Evolutionary conservation across 2,329 filamentous ascomycete species (phyloP), one percentile per base, ranked within the genome.

Genomic region (Coniella lustricola): DNA sequence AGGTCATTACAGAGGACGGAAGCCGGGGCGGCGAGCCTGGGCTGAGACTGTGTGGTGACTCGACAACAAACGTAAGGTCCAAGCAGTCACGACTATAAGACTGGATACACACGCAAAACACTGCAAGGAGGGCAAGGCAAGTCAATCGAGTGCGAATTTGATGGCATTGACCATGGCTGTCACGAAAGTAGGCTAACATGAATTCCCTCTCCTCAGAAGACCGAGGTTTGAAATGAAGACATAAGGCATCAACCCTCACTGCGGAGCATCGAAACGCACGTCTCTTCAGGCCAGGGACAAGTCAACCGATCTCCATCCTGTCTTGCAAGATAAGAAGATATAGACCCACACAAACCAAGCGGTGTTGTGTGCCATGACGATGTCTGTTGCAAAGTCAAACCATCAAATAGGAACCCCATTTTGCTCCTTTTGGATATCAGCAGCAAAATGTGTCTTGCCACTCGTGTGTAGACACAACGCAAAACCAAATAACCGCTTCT

Each of bases 1-100:
- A 68, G 25, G 62, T 78, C 14, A 62, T 69, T 22, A 79, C 75
- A 0, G 68, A 75, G 52, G 77, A 81, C 51, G 76, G 76, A 3
- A 77, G 70, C 44, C 64, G 77, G 36, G 75, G 75, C 2, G 75
- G 75, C 0, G 56, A 57, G 41, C 67, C 70, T 0, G 73, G 72
- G 0, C 62, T 77, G 39, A 59, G 74, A 33, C 58, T 80, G 43
- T 60, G 64, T 36, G 67, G 75, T 2, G 70, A 73, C 25, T 29
- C 25, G 63, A 56, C 74, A 48, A 58, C 56, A 10, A 65, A 62
- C 57, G 31, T 7, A 16, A 38, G 4, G 32, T 14, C 36, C 8
- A 41, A 16, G 21, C 38, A 20, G 14, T 48, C 49, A 46, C 44
- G 48, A 3, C 14, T 48, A n/a, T 29, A 3, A 3, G 22, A 31